phyloP scores from a whole-genome alignment of 768 basidiomycete genomes.

The Agaricus subrufescens region DNA sequence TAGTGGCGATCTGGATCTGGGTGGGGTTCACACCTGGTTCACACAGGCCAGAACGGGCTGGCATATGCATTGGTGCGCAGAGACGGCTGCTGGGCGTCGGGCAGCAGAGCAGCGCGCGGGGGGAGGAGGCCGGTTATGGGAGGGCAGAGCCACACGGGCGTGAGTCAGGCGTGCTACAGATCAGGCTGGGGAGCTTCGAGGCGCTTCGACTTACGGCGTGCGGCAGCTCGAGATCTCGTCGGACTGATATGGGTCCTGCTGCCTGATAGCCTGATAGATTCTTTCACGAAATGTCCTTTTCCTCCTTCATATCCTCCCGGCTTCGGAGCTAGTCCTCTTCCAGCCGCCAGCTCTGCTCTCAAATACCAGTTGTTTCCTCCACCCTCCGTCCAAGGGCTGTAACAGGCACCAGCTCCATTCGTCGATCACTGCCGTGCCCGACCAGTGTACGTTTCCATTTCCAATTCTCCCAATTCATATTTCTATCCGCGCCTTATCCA shows the following conservation, averaged over 20 bases:
- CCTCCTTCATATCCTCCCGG: constrained; percentile 1
- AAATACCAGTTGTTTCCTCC: neutral
- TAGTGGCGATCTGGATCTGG: neutral
- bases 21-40: neutral
- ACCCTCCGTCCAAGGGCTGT: neutral
- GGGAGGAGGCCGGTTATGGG: neutral
- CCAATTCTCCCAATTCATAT: constrained; percentile 1
- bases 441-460: constrained; percentile 2
- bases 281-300: constrained; percentile 4
- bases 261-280: constrained; percentile 6
- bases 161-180: constrained; percentile 6
- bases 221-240: neutral
- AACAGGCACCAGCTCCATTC: neutral
- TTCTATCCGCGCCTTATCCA: constrained; percentile 8
- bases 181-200: constrained; percentile 3
- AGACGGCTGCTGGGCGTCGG: neutral
- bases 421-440: constrained; percentile 7
- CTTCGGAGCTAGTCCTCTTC: constrained; percentile 7
- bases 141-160: neutral
- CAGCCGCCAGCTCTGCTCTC: neutral
- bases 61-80: neutral
- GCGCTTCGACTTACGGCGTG: constrained; percentile 7
- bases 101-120: neutral
- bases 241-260: constrained; percentile 9
- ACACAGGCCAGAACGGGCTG: neutral